Evolutionary conservation across 2,329 filamentous ascomycete species (phyloP), one percentile per base, ranked within the genome.

Genomic region (Paracorniculantispora psalliotae): DNA sequence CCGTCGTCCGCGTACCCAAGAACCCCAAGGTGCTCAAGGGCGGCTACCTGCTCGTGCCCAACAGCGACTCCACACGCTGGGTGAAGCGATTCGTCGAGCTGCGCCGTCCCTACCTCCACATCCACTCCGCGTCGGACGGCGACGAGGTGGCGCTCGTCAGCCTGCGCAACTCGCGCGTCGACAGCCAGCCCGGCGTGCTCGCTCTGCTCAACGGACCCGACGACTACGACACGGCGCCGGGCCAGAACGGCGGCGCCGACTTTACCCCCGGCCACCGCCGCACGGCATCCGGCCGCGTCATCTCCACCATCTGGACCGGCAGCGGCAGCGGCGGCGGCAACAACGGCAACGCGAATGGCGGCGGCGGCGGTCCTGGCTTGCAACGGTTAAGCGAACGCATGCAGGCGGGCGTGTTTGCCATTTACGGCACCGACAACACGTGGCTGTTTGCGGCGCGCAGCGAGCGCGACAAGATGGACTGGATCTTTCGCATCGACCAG

Each of bases 401-500:
- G 72, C 82, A 84, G 67, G 81, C 85, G 4, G 88, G 89, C 64
- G 90, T 97, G 43, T 99, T 96, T 80, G 94, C 94, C 13, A 85
- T 99, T 53, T 99, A 97, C 70, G 93, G 91, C 44, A 90, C 89
- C 61, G 89, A 94, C 72, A 97, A 97, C 73, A 96, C 92, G 33
- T 99, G 92, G 83, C 80, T 99, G 43, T 97, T 99, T 72, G 91
- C 92, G 15, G 90, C 92, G 25, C 82, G 92, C 60, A 93, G 86
- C 67, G 93, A 97, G 76, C 83, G 87, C 51, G 92, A 97, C 73
- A 96, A 97, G 79, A 88, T 92, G 66, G 94, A 97, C 72, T 99
- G 94, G 94, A 96, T 99, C 66, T 83, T 96, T 73, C 88, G 89
- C 68, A 91, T 99, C 66, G 94, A 99, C 73, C 89, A 96, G 78